phyloP scores from a whole-genome alignment of 495 filamentous ascomycete genomes.

The Aspergillus conjunctus region DNA sequence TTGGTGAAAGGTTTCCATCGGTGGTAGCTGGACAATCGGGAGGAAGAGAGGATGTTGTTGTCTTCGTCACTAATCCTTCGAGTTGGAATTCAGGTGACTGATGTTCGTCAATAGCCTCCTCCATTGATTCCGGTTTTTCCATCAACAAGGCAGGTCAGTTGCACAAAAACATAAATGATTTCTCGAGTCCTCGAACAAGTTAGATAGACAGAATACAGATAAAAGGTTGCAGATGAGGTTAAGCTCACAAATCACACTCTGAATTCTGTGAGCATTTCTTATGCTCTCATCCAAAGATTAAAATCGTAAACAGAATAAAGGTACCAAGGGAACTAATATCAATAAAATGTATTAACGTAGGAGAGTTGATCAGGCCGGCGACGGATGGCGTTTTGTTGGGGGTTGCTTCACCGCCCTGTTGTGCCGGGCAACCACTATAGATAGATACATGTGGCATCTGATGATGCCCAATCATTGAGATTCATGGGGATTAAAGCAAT shows the following conservation, averaged over 20 bases:
- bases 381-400: constrained; percentile 19
- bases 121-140: background rate
- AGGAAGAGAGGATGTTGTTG: background rate
- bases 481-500: too few species aligned
- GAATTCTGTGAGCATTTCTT: too few species aligned
- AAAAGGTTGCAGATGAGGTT: too few species aligned
- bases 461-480: background rate
- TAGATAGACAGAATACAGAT: too few species aligned
- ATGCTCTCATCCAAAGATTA: too few species aligned
- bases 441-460: background rate
- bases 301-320: too few species aligned
- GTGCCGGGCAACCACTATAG: constrained; percentile 33
- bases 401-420: constrained; percentile 29
- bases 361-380: constrained; percentile 7
- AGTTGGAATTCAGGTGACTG: background rate
- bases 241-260: too few species aligned
- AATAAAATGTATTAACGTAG: background rate
- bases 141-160: background rate
- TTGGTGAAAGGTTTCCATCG: constrained; percentile 12
- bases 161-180: background rate
- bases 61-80: background rate
- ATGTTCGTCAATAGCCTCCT: background rate
- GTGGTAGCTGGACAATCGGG: background rate
- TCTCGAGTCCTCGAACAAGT: too few species aligned
- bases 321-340: background rate